phyloP scores from a whole-genome alignment of 116 monocot species.

The Iris pallida region DNA sequence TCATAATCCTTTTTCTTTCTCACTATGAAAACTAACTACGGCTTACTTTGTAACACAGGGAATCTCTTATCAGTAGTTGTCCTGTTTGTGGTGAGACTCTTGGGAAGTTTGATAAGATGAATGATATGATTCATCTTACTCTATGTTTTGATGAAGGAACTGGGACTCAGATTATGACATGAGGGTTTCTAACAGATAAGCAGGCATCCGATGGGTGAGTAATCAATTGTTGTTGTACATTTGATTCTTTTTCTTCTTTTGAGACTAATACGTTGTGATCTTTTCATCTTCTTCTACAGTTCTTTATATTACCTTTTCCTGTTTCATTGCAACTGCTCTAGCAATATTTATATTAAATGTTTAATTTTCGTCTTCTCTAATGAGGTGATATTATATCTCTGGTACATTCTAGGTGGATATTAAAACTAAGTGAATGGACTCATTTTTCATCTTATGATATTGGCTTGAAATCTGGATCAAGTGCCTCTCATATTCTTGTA shows the following conservation, averaged over 20 bases:
- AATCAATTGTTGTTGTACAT: slow-evolving; percentile 10
- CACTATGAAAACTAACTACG: neutral
- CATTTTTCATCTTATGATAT: slow-evolving; percentile 79
- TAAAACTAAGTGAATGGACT: slow-evolving; percentile 96
- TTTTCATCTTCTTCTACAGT: slow-evolving; percentile 7
- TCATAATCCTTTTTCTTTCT: neutral
- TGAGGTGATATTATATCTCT: neutral
- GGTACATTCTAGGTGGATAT: slow-evolving; percentile 66
- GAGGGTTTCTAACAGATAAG: slow-evolving; percentile 94
- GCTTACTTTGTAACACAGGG: slow-evolving; percentile 40
- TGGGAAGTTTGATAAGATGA: slow-evolving; percentile 69
- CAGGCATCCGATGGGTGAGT: slow-evolving; percentile 94
- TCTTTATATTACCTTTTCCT: neutral
- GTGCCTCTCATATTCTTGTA: slow-evolving; percentile 92
- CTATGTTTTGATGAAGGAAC: slow-evolving; percentile 99
- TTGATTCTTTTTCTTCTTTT: neutral
- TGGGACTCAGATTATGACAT: slow-evolving; percentile 96
- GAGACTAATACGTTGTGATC: neutral
- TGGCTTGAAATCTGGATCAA: slow-evolving; percentile 82
- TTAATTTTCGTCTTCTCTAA: neutral
- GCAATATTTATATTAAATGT: neutral
- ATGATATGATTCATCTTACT: slow-evolving; percentile 85
- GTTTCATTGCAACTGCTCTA: too few relatives aligned
- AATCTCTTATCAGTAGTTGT: slow-evolving; percentile 82
- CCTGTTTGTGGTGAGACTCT: slow-evolving; percentile 96